Conservation (phyloP, 2,329 filamentous ascomycete genomes). For the Ophiobolus disseminans region DNA sequence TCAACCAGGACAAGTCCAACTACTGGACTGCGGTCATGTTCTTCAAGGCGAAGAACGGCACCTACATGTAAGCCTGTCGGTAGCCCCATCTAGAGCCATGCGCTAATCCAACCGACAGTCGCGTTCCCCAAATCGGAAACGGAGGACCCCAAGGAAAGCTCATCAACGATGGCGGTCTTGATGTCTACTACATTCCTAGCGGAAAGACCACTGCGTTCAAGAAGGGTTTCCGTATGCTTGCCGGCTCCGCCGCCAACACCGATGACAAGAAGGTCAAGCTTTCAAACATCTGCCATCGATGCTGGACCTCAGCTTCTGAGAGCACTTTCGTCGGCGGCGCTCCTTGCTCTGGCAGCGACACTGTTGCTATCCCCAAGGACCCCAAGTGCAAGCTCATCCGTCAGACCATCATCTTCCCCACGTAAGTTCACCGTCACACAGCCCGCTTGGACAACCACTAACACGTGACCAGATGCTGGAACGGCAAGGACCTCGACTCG, state of each 20-base stretch:
- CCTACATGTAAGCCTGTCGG: constrained; percentile 25
- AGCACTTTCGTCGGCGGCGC: constrained; percentile 58
- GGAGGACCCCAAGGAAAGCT: constrained; percentile 44
- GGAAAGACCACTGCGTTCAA: constrained; percentile 46
- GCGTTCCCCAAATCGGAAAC: constrained; percentile 30
- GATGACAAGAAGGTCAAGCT: constrained; percentile 37
- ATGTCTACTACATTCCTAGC: constrained; percentile 45
- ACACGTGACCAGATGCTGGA: constrained; percentile 27
- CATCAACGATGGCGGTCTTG: constrained; percentile 45
- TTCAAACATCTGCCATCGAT: constrained; percentile 43
- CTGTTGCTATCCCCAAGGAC: constrained; percentile 57
- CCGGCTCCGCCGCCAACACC: constrained; percentile 40
- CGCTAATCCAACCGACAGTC: neutral
- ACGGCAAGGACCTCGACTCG: constrained; percentile 42
- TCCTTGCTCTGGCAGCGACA: constrained; percentile 59
- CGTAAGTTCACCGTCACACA: constrained; percentile 15
- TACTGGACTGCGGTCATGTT: constrained; percentile 49
- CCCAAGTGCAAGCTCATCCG: constrained; percentile 61
- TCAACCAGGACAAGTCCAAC: constrained; percentile 42
- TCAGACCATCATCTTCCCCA: constrained; percentile 60
- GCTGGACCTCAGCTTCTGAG: constrained; percentile 55
- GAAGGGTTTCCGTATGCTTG: constrained; percentile 47
- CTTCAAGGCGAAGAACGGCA: constrained; percentile 45
- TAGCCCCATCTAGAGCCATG: neutral
- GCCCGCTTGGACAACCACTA: neutral